These are phyloP conservation scores for Lasiosphaeria hispida DNA, from an alignment of 495 filamentous ascomycete genomes.

Conservation along the genomic window DNA sequence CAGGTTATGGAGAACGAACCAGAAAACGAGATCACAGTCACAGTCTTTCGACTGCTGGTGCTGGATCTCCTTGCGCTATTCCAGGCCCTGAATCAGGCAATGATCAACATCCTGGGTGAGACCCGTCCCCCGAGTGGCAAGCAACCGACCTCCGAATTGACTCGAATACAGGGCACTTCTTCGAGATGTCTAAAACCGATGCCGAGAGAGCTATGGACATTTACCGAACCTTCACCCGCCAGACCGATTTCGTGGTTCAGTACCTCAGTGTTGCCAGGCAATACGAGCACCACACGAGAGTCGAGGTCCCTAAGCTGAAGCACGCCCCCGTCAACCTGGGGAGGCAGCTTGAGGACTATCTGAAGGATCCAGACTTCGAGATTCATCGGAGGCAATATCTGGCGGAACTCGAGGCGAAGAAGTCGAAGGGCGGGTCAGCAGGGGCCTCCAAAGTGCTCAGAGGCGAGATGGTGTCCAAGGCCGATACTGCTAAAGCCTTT, in stretches of 20 bases:
- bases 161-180: constrained; percentile 74
- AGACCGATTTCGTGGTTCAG: constrained; percentile 88
- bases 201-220: constrained; percentile 89
- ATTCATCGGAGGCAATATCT: constrained; percentile 89
- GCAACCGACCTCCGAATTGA: constrained; percentile 18
- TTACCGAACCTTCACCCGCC: constrained; percentile 88
- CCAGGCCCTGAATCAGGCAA: constrained; percentile 93
- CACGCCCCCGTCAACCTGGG: constrained; percentile 91
- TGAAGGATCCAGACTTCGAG: constrained; percentile 95
- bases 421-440: constrained; percentile 46
- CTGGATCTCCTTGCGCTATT: constrained; percentile 88
- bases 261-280: constrained; percentile 84
- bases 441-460: constrained; percentile 31
- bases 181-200: constrained; percentile 95
- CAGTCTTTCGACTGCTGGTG: constrained; percentile 90
- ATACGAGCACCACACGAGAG: constrained; percentile 83
- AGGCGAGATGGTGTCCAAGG: constrained; percentile 33
- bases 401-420: constrained; percentile 79
- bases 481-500: constrained; percentile 38
- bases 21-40: constrained; percentile 96
- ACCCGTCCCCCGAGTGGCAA: not conserved
- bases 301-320: constrained; percentile 96
- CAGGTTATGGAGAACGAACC: constrained; percentile 83
- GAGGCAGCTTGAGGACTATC: constrained; percentile 87
- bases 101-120: constrained; percentile 94